Evolutionary conservation across 129 eudicot genomes (phyloP).

Genomic region (Mikania micrantha): DNA sequence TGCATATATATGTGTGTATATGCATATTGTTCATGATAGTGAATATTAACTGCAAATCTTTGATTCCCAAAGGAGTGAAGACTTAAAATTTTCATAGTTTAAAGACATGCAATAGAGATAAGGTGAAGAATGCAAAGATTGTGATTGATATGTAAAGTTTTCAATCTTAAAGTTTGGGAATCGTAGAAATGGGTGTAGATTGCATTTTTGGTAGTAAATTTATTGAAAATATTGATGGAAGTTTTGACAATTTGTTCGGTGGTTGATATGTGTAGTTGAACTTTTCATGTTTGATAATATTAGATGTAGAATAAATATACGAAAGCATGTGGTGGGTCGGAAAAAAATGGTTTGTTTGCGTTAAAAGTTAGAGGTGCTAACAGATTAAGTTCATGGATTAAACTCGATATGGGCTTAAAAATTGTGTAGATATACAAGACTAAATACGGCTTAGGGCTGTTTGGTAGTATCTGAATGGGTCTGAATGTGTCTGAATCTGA

Average conservation of each 20-base stretch:
- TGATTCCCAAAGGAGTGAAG: constrained; percentile 17
- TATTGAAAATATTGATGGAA: not conserved
- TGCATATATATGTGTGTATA: not conserved
- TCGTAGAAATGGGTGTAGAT: not conserved
- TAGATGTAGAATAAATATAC: not conserved
- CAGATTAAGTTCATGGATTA: too few species aligned
- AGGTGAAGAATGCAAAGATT: constrained; percentile 30
- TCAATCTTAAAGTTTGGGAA: not conserved
- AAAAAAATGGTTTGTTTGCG: too few species aligned
- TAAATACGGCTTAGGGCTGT: too few species aligned
- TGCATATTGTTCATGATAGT: constrained; percentile 7
- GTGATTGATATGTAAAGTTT: constrained; percentile 17
- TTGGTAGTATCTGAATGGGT: too few species aligned
- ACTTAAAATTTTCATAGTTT: constrained; percentile 21
- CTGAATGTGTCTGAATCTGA: too few species aligned
- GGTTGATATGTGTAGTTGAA: not conserved
- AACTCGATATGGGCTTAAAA: too few species aligned
- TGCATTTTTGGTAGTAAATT: not conserved
- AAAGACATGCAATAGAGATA: constrained; percentile 8
- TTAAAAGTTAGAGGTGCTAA: too few species aligned
- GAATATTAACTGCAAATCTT: constrained; percentile 27
- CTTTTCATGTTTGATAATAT: not conserved
- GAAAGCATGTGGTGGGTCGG: not conserved
- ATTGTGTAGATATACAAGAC: too few species aligned
- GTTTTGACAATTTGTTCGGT: not conserved